A percentile compares a stretch with the other conserved stretches of the same genome.
These are phyloP conservation scores for Cercis canadensis DNA, from an alignment of 306 rosid genomes.

Conservation along the genomic window DNA sequence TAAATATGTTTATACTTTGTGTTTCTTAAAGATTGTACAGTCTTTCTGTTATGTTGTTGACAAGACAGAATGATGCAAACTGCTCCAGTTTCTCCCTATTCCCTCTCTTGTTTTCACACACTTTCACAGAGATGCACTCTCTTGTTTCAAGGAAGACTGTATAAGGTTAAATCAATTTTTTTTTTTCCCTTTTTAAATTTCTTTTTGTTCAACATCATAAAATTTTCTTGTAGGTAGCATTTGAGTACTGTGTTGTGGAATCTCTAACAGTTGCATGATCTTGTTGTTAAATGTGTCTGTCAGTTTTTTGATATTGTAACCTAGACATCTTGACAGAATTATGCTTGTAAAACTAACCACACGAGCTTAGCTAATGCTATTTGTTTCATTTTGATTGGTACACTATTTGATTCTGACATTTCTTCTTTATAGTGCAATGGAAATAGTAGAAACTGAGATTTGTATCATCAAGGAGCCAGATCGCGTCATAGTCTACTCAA, in stretches of 20 bases:
- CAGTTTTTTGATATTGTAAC: background rate
- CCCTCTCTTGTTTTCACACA: background rate
- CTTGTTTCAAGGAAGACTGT: background rate
- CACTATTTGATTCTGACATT: conserved; percentile 28
- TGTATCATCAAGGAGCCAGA: conserved; percentile 93
- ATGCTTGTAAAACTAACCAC: conserved; percentile 4
- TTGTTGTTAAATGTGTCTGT: background rate
- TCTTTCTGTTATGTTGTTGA: conserved; percentile 12
- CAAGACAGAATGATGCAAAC: background rate
- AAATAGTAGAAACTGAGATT: conserved; percentile 74
- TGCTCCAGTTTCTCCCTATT: background rate
- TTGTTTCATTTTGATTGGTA: conserved; percentile 22
- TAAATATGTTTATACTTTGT: background rate
- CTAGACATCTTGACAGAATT: background rate
- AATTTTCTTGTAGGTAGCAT: background rate
- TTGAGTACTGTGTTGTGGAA: background rate
- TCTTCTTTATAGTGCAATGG: conserved; percentile 69
- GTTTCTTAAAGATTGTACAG: conserved; percentile 10
- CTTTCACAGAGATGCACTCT: background rate
- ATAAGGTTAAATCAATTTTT: background rate
- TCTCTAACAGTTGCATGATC: background rate
- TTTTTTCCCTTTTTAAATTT: no score
- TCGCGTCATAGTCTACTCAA: conserved; percentile 64
- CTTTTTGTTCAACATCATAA: background rate
- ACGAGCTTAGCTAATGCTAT: conserved; percentile 15